Percentiles rank a stretch among this genome's conserved stretches.
phyloP scores from a whole-genome alignment of 1,139 yeast species.

The Yamadazyma aaseri region DNA sequence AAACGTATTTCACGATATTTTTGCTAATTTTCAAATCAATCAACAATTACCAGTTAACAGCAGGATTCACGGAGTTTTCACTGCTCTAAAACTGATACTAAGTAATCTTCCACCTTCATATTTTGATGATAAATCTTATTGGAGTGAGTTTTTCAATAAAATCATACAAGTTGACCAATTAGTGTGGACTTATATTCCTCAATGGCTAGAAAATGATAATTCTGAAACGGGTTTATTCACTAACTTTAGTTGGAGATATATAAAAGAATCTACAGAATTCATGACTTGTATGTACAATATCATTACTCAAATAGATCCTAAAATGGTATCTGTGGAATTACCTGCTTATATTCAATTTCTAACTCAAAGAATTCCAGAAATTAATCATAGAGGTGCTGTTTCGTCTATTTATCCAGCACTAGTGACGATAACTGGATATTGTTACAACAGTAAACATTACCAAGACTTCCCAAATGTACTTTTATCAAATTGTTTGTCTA shows the following conservation, averaged over 20 bases:
- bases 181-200: slow-evolving; percentile 52
- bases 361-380: slow-evolving; percentile 63
- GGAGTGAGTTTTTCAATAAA: slow-evolving; percentile 3
- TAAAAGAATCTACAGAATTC: slow-evolving; percentile 71
- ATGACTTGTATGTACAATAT: slow-evolving; percentile 35
- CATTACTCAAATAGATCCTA: neutral
- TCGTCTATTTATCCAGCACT: slow-evolving; percentile 84
- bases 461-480: slow-evolving; percentile 47
- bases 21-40: neutral
- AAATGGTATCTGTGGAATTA: slow-evolving; percentile 1
- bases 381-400: slow-evolving; percentile 89
- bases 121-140: slow-evolving; percentile 3
- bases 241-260: slow-evolving; percentile 79
- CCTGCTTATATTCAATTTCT: neutral
- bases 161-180: slow-evolving; percentile 5
- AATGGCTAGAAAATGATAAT: neutral
- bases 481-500: slow-evolving; percentile 52
- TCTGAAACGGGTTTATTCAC: slow-evolving; percentile 38
- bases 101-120: slow-evolving; percentile 3
- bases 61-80: slow-evolving; percentile 65
- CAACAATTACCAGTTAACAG: neutral
- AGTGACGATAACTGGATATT: slow-evolving; percentile 56
- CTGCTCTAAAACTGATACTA: slow-evolving; percentile 53
- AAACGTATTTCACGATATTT: neutral
- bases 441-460: slow-evolving; percentile 32